A percentile compares a stretch with the other conserved stretches of the same genome.
Evolutionary conservation across 352 stramenopile species (phyloP).

Genomic region (Pythium aristosporum): DNA sequence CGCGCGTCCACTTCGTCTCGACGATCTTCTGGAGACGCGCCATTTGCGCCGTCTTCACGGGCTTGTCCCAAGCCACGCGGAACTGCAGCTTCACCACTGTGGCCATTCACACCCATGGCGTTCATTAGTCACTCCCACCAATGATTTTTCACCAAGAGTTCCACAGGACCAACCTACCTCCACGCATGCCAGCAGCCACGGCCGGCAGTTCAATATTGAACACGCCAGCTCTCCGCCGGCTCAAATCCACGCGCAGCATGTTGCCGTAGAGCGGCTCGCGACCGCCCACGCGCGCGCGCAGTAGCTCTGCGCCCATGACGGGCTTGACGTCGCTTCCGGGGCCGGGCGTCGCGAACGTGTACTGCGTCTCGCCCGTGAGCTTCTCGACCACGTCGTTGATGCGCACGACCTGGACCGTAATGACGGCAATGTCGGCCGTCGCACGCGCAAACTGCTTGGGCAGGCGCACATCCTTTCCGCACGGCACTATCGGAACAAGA

Average conservation of each 20-base stretch:
- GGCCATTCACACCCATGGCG: neutral
- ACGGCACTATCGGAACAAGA: conserved; percentile 40
- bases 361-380: conserved; percentile 34
- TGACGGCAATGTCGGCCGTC: conserved; percentile 44
- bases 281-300: conserved; percentile 31
- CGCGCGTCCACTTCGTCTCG: conserved; percentile 35
- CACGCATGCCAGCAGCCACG: conserved; percentile 40
- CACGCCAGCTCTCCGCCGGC: conserved; percentile 43
- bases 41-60: conserved; percentile 39
- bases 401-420: conserved; percentile 65
- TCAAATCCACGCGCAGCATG: conserved; percentile 53
- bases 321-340: conserved; percentile 9
- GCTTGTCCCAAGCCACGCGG: conserved; percentile 42
- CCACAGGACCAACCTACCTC: conserved; percentile 38
- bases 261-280: conserved; percentile 60
- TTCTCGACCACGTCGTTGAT: conserved; percentile 47
- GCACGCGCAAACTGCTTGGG: conserved; percentile 42
- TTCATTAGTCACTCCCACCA: conserved; percentile 8
- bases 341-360: conserved; percentile 38
- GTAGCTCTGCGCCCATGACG: conserved; percentile 46
- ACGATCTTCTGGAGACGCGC: conserved; percentile 41
- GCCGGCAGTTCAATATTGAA: conserved; percentile 55
- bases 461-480: conserved; percentile 56
- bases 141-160: neutral
- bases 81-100: conserved; percentile 63